Conservation (phyloP, 257 asterid species). For the Petunia secreta region DNA sequence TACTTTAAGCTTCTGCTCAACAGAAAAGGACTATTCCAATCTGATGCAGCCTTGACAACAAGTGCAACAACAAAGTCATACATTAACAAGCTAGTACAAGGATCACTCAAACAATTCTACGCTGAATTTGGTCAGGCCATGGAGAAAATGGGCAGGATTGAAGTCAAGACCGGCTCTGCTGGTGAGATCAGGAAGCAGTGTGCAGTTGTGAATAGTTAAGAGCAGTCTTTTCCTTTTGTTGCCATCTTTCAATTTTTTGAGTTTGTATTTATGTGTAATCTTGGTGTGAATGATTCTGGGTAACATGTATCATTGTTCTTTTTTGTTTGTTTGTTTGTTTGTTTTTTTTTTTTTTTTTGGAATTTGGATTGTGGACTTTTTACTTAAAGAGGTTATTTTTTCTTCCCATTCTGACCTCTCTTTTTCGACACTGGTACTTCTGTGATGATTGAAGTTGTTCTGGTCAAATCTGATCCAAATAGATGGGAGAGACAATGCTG, state of each 20-base stretch:
- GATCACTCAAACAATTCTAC: neutral
- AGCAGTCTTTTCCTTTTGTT: neutral
- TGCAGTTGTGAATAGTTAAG: neutral
- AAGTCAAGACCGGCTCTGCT: neutral
- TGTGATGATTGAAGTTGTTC: too few species aligned
- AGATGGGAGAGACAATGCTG: neutral
- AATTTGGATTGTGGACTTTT: neutral
- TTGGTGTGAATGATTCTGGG: neutral
- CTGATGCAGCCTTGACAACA: conserved; percentile 46
- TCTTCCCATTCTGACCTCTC: neutral
- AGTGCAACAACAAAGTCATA: conserved; percentile 16
- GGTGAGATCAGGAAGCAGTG: conserved; percentile 9
- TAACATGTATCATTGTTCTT: neutral
- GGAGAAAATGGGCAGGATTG: conserved; percentile 9
- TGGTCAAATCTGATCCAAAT: neutral
- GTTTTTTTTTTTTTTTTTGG: too few species aligned
- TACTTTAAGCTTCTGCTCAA: conserved; percentile 38
- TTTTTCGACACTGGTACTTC: neutral
- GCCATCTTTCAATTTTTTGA: neutral
- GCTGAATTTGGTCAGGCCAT: neutral
- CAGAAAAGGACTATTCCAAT: conserved; percentile 47
- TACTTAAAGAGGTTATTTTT: too few species aligned
- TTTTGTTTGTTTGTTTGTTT: neutral
- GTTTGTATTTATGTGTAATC: neutral
- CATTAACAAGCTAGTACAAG: neutral